phyloP scores from a whole-genome alignment of 2,329 filamentous ascomycete genomes.

The Paecilomyces sp. region DNA sequence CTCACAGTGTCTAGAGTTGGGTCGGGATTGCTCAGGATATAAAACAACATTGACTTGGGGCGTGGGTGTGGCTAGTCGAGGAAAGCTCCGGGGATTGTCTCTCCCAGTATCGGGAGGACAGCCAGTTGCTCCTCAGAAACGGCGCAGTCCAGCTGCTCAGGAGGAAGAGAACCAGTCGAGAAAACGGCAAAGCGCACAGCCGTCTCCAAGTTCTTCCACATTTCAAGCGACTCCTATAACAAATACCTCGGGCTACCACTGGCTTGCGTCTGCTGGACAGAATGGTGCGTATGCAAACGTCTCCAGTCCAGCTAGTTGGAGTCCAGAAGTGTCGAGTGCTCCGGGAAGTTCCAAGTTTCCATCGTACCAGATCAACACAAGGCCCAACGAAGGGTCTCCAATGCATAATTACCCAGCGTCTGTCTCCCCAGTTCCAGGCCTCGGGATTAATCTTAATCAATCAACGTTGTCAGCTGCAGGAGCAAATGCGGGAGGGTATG shows the following conservation, averaged over 20 bases:
- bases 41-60: constrained; percentile 97
- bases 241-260: neutral
- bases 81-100: constrained; percentile 85
- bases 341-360: neutral
- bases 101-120: constrained; percentile 53
- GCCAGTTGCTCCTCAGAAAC: constrained; percentile 17
- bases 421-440: neutral
- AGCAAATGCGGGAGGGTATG: neutral
- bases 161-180: neutral
- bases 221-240: neutral
- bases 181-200: neutral
- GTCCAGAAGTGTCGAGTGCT: neutral
- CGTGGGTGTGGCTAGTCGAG: constrained; percentile 87
- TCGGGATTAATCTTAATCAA: neutral
- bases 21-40: constrained; percentile 91
- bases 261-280: neutral
- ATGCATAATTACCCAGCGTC: neutral
- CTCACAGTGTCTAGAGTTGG: constrained; percentile 84
- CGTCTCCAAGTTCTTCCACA: neutral
- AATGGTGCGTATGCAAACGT: neutral
- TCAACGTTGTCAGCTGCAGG: neutral
- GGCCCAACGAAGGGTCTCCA: neutral
- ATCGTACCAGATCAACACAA: neutral
- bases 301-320: neutral
- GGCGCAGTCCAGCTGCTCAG: constrained; percentile 1